A percentile compares a stretch with the other conserved stretches of the same genome.
Evolutionary conservation across 306 rosid species (phyloP).

Genomic region (Citrullus amarus): DNA sequence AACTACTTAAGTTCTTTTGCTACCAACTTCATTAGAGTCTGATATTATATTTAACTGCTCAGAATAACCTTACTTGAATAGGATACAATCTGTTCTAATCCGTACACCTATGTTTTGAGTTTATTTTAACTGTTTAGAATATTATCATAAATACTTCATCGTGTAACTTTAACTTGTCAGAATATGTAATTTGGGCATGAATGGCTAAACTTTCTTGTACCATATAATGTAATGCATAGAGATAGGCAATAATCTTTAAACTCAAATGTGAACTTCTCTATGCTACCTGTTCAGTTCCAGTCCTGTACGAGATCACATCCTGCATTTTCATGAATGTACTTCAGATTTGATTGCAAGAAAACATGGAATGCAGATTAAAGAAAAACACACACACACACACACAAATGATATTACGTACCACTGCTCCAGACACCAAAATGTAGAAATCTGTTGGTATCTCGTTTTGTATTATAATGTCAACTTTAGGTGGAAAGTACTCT

Average conservation of each 20-base stretch:
- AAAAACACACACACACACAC: background rate
- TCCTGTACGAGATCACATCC: conserved; percentile 56
- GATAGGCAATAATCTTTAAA: background rate
- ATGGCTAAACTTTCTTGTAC: background rate
- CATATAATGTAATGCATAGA: background rate
- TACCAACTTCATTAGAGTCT: background rate
- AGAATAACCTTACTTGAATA: background rate
- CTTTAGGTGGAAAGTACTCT: conserved; percentile 78
- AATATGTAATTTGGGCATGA: background rate
- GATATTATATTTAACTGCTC: background rate
- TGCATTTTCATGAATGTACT: conserved; percentile 31
- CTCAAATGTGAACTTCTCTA: conserved; percentile 7
- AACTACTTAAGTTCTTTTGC: background rate
- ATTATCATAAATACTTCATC: background rate
- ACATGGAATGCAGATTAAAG: conserved; percentile 4
- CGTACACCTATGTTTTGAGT: background rate
- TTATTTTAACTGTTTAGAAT: background rate
- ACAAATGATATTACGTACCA: conserved; percentile 37
- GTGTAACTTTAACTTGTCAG: background rate
- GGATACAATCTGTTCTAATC: background rate
- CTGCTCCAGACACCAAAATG: conserved; percentile 62
- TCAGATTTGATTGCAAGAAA: conserved; percentile 11
- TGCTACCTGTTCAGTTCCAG: conserved; percentile 69
- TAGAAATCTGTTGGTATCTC: conserved; percentile 76
- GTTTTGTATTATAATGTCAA: conserved; percentile 67